Evolutionary conservation across 2,329 filamentous ascomycete genomes (phyloP), one percentile per base, ranked within the genome.

Genomic region (Xylariaceae sp.): DNA sequence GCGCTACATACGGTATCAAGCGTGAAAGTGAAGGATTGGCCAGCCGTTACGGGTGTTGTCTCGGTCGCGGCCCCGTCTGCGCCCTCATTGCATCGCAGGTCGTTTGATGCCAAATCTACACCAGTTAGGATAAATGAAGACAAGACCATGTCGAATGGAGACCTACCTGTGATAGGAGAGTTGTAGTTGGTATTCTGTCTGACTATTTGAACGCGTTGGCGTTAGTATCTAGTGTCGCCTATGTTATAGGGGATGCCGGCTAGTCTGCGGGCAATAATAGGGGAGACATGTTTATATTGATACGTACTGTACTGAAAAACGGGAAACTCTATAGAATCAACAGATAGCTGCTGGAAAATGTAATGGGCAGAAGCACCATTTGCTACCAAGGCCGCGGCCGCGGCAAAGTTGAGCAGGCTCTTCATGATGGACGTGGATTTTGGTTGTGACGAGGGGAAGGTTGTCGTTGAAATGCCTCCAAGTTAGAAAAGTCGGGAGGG

Each of bases 131-230:
- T 4, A 20, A 21, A 32, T 9, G 2, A 23, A 20, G 18, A 14
- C 12, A 18, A 14, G n/a, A 12, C 7, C n/a, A 16, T 3, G 6
- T 37, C 14, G 6, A 37, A 12, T 37, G 19, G 9, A 20, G 20
- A 32, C 54, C 32, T 60, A 67, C 69, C 70, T 14, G 75, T 79
- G 18, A 79, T 77, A 5, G 77, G 78, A 6, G 75, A 78, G 72
- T 80, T 79, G 62, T 74, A 70, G 74, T 80, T 81, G 54, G 69
- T 74, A 70, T 80, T 79, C 57, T 75, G 69, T 46, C 78, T 73
- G 63, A 81, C 69, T 71, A 45, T 63, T 48, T 6, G 45, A 21
- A 20, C 10, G 9, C 20, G 19, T 10, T 47, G 7, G 12, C 21
- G 23, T 55, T 26, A 59, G 53, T 44, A 6, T 10, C 40, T 51